Base-by-base conservation (phyloP, 179 eudicot species). In the Drosera spatulata region DNA sequence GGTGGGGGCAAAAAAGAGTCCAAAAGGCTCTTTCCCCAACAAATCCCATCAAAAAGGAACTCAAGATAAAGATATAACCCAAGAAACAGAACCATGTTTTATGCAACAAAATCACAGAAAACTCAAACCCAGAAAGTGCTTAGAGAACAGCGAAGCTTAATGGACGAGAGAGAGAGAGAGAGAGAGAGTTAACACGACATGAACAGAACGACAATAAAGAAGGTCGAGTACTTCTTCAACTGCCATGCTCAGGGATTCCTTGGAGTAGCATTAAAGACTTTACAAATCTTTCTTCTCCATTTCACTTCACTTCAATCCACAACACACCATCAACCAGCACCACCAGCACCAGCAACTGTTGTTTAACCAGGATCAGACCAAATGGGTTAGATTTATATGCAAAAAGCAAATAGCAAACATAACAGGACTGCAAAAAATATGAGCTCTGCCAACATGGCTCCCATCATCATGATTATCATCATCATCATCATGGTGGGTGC, bases 181-280 rank as follows among this genome's bases (percentile, higher is more conserved):
- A 22, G 33, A 22, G 33, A 22, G 33, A 22, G 51, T 62, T 52
- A 42, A 50, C 37, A 63, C 50, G 61, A 69, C 63, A 72, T 66
- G 60, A 60, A 62, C 72, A 44, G 60, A 62, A 76, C 64, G 67
- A 69, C 68, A 78, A 73, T 77, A 81, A 84, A 77, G 76, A 71
- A 76, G 80, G 82, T 56, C 67, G 71, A 64, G 78, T 73, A 74
- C 88, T 64, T 22, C 88, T 67, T 66, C 95, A 79, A 69, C 94
- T 85, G 95, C 84, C 80, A 76, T 11, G 59, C 70, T 78, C 94
- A 85, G 95, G 85, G 90, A 71, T 93, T 84, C 82, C 97, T 86
- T 93, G 96, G 89, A 93, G 99, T 89, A 85, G 83, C 99, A 93
- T 76, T 93, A 71, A 93, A 93, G 97, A 75, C 82, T 74, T 61